phyloP scores from a whole-genome alignment of 331 rosid species.

The Arachis monticola region DNA sequence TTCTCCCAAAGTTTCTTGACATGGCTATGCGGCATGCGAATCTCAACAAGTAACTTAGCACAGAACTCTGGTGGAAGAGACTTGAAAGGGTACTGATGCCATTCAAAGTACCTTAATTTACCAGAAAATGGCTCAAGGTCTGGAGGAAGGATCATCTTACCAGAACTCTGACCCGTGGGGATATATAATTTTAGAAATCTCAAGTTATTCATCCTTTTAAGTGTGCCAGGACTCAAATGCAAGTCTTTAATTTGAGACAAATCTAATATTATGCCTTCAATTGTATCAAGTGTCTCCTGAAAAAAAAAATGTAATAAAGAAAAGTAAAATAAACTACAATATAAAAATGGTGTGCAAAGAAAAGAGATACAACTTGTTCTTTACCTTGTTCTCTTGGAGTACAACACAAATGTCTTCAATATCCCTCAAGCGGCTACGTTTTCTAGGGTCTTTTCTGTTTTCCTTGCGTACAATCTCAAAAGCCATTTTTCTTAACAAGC shows the following conservation, averaged over 20 bases:
- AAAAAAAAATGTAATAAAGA: not conserved
- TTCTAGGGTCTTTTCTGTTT: not conserved
- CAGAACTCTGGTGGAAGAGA: conserved; percentile 3
- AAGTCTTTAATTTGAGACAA: not conserved
- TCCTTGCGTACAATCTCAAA: not conserved
- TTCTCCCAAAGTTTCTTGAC: not conserved
- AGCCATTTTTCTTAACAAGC: not conserved
- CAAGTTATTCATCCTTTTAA: conserved; percentile 36
- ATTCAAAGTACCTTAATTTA: not conserved
- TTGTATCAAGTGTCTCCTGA: not conserved
- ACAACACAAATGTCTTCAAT: not conserved
- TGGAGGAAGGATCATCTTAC: not conserved
- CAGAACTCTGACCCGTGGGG: not conserved
- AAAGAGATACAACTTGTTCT: not conserved
- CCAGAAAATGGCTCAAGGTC: not conserved
- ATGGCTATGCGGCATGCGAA: not conserved
- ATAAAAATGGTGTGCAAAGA: not conserved
- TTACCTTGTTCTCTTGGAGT: not conserved
- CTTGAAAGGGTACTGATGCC: not conserved
- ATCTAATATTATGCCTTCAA: conserved; percentile 14
- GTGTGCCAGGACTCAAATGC: not conserved
- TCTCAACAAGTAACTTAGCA: conserved; percentile 14
- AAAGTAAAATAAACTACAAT: too few relatives aligned
- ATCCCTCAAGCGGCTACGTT: not conserved
- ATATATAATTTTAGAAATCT: conserved; percentile 19